A percentile compares a stretch with the other conserved stretches of the same genome.
phyloP scores from a whole-genome alignment of 169 alveolate species.

The Plasmodium vivax region DNA sequence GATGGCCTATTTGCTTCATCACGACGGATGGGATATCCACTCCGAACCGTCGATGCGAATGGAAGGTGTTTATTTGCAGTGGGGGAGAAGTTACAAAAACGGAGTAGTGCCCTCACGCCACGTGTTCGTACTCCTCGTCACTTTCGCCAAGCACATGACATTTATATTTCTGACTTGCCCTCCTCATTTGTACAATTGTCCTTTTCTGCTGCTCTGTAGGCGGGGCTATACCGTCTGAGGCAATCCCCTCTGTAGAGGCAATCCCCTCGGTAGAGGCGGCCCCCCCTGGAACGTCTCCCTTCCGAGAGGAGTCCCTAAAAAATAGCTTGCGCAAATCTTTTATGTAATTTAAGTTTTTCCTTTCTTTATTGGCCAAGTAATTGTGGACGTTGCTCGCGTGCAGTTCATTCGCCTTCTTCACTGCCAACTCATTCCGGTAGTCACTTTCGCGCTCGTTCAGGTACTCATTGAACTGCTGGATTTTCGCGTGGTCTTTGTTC shows the following conservation, averaged over 20 bases:
- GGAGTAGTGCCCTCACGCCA: not conserved
- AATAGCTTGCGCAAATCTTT: slow-evolving; percentile 42
- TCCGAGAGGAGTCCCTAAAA: not conserved
- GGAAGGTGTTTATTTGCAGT: not conserved
- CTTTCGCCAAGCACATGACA: slow-evolving; percentile 17
- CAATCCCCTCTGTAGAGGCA: not conserved
- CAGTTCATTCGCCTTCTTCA: not conserved
- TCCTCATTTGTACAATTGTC: not conserved
- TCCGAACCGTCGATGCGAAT: not conserved
- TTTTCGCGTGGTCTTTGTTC: slow-evolving; percentile 20
- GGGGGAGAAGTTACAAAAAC: not conserved
- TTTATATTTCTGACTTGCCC: slow-evolving; percentile 7
- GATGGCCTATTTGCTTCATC: not conserved
- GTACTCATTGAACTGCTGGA: slow-evolving; percentile 56
- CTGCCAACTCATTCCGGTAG: not conserved
- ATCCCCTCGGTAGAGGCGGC: not conserved
- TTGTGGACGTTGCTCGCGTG: slow-evolving; percentile 6
- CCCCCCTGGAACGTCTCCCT: not conserved
- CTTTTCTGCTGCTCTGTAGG: not conserved
- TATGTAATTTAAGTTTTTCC: slow-evolving; percentile 20
- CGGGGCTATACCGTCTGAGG: not conserved
- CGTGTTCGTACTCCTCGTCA: slow-evolving; percentile 40
- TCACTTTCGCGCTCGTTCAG: slow-evolving; percentile 45
- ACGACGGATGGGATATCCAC: not conserved
- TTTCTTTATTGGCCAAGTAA: slow-evolving; percentile 27